These are phyloP conservation scores for Cylindricascospora bacillispora DNA, from an alignment of 1,139 yeast species.

Conservation along the genomic window DNA sequence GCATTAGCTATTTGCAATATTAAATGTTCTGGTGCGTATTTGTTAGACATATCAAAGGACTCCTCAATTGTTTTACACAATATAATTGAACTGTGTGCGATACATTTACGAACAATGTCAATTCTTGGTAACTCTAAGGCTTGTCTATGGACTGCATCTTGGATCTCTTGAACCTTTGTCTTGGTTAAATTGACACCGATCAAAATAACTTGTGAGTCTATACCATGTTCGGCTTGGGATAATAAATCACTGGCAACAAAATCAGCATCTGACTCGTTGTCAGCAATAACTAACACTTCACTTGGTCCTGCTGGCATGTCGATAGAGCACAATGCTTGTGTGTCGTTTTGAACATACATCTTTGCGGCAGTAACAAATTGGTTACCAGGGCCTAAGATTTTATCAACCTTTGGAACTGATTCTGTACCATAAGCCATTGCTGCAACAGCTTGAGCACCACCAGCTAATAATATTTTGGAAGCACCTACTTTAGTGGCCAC, in stretches of 20 bases:
- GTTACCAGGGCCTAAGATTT: constrained; percentile 96
- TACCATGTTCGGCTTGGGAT: constrained; percentile 98
- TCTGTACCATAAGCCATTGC: constrained; percentile 98
- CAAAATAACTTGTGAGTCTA: constrained; percentile 91
- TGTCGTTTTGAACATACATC: constrained; percentile 93
- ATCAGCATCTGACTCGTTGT: constrained; percentile 75
- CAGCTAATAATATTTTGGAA: constrained; percentile 78
- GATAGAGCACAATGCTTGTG: constrained; percentile 86
- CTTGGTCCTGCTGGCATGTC: constrained; percentile 99
- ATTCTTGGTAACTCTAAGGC: constrained; percentile 84
- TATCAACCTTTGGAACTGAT: constrained; percentile 83
- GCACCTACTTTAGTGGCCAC: constrained; percentile 97
- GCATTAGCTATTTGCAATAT: constrained; percentile 83
- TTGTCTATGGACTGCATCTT: constrained; percentile 71
- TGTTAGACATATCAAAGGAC: constrained; percentile 74
- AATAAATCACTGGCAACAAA: constrained; percentile 91
- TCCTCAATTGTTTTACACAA: constrained; percentile 54
- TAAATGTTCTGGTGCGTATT: constrained; percentile 95
- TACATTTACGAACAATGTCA: constrained; percentile 83
- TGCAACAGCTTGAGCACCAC: constrained; percentile 98
- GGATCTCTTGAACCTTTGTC: constrained; percentile 51
- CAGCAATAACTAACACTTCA: constrained; percentile 91
- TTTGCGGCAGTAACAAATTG: constrained; percentile 99
- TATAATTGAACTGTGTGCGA: constrained; percentile 79
- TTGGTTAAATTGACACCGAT: constrained; percentile 64